phyloP scores from a whole-genome alignment of 192 early-diverging fungal genomes.

The Pilaira anomala region DNA sequence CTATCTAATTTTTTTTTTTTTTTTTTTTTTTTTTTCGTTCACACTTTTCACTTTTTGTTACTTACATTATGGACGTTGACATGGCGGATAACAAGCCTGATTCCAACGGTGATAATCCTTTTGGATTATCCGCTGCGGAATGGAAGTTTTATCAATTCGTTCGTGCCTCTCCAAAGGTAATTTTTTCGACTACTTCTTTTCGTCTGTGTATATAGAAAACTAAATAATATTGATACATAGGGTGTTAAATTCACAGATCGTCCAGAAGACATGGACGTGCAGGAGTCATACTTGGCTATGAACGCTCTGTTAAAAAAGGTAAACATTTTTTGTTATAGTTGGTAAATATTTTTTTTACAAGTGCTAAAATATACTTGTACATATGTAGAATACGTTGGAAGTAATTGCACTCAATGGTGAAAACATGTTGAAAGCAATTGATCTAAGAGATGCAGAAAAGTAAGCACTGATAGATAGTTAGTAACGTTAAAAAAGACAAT shows the following conservation, averaged over 20 bases:
- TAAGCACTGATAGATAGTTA: slow-evolving; percentile 4
- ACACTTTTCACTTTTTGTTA: too few species aligned
- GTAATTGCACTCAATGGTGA: slow-evolving; percentile 23
- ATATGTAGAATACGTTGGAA: slow-evolving; percentile 27
- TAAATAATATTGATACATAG: slow-evolving; percentile 3
- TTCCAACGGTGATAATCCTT: slow-evolving; percentile 8
- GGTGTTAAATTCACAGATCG: slow-evolving; percentile 24
- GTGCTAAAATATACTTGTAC: not conserved
- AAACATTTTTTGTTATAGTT: not conserved
- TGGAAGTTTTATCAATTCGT: slow-evolving; percentile 23
- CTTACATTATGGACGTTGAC: too few species aligned
- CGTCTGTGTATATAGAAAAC: not conserved
- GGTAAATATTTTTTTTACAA: not conserved
- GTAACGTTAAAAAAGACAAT: too few species aligned
- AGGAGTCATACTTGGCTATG: slow-evolving; percentile 24
- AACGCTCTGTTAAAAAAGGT: slow-evolving; percentile 30
- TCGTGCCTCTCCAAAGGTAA: slow-evolving; percentile 2
- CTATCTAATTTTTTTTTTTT: too few species aligned
- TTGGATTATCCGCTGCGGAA: slow-evolving; percentile 10
- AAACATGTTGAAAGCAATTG: slow-evolving; percentile 28
- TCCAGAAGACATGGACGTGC: slow-evolving; percentile 25
- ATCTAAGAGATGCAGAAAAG: slow-evolving; percentile 29
- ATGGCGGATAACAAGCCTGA: not conserved
- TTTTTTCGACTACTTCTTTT: too few species aligned
- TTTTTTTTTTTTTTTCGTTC: too few species aligned